Base-by-base conservation (phyloP, 805 yeast species). In the Monosporozyma yasuniensis region DNA sequence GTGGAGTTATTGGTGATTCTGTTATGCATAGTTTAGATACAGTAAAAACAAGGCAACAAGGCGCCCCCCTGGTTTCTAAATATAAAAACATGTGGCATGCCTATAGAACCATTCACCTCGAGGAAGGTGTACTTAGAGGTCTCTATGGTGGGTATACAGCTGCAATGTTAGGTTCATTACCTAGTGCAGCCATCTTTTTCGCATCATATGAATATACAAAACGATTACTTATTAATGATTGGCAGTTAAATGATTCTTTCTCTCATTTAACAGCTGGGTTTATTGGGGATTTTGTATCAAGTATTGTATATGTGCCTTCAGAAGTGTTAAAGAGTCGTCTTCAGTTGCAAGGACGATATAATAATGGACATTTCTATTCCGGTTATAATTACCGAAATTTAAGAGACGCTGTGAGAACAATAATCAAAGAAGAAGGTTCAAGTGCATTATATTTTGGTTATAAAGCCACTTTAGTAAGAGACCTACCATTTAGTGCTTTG, bases 1-100 rank as follows among this genome's bases (percentile, higher is more conserved):
- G 99, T 7, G 99, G 98, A 1, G 82, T 87, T 49, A 78, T 90
- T 37, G 98, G 97, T 12, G 99, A 91, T 61, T 77, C 93, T 1
- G 70, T 80, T 28, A 93, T 93, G 97, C 97, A 93, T 67, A 90
- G 98, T 0, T 69, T 93, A 34, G 99, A 93, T 63, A 93, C 99
- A 0, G 96, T 93, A 30, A 93, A 93, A 65, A 93, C 99, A 2
- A 75, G 99, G 54, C 99, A 93, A 65, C 99, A 93, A 64, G 98
- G 96, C n/a, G 86, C 95, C 3, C 82, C 86, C 21, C 72, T 74
- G 55, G 56, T 56, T 12, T 55, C 71, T 6, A 84, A 87, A 65
- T 91, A 91, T 66, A 76, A 71, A 52, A 81, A 77, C 58, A 88
- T 89, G 83, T 59, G 83, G 8, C 76, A 80, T 10, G 96, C 97